Evolutionary conservation across 2,329 filamentous ascomycete species (phyloP), one percentile per base, ranked within the genome.

Genomic region (Penicillium sp.): DNA sequence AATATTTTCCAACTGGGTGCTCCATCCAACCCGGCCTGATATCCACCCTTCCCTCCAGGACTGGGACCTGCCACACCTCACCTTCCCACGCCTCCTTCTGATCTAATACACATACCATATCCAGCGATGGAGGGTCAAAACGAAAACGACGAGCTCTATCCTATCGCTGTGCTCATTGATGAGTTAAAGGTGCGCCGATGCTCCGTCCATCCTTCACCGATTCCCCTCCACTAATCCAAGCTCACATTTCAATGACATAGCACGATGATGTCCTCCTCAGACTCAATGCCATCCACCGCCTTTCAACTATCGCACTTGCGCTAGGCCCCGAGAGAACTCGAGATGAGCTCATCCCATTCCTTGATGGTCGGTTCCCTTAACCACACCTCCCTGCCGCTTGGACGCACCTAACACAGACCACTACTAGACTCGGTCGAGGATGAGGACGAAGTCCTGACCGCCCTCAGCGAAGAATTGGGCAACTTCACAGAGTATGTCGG

Each of bases 81-180:
- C 53, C 53, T 61, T 63, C 59, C 58, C 57, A 55, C 46, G 35
- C 28, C 49, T 44, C 40, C 55, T 52, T 48, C 56, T 27, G 37
- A n/a, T 57, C 46, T 57, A 57, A 60, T 55, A 60, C 54, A 55
- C 47, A 58, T 53, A 54, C 43, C 60, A 49, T 49, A 54, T 66
- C 81, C 33, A 37, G 81, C 74, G 73, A 97, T 97, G 92, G 89
- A 96, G 78, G 87, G 86, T 76, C 81, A 86, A 73, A 88, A 86
- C 76, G 84, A 92, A 79, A 95, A 87, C 74, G 93, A 98, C 78
- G 95, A 97, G 85, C 90, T 98, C 68, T 98, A 97, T 76, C 93
- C 93, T 72, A 98, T 98, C 80, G 93, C 95, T 70, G 93, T 98
- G 63, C 86, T 98, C 75, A 98, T 98, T 76, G 93, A 98, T 75